phyloP scores from a whole-genome alignment of 345 rosid genomes.

The Lepidium didymum region DNA sequence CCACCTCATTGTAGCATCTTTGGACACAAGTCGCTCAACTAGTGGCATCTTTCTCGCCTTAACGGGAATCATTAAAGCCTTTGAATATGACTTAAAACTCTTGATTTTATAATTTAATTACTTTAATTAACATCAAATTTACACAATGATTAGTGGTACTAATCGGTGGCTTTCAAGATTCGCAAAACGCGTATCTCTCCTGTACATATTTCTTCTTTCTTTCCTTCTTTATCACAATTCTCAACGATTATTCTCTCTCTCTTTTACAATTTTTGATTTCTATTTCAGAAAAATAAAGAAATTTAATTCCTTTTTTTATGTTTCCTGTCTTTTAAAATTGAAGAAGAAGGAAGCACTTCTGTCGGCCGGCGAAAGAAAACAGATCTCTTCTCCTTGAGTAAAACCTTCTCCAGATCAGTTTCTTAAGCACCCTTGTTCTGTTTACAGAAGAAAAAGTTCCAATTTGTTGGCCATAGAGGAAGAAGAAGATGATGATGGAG shows the following conservation, averaged over 20 bases:
- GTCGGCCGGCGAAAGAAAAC: constrained; percentile 22
- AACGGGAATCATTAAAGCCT: constrained; percentile 3
- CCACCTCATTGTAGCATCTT: constrained; percentile 23
- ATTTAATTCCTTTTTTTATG: background rate
- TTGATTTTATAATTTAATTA: background rate
- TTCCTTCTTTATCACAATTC: background rate
- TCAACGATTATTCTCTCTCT: background rate
- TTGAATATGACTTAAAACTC: background rate
- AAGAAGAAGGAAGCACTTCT: constrained; percentile 9
- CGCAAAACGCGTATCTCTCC: constrained; percentile 17
- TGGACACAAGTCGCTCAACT: constrained; percentile 24
- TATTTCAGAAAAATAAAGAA: background rate
- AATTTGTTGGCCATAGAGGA: background rate
- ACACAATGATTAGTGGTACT: constrained; percentile 3
- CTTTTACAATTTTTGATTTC: background rate
- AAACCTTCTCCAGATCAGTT: constrained; percentile 20
- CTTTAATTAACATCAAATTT: background rate
- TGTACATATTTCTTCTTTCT: constrained; percentile 1
- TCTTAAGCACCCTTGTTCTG: constrained; percentile 1
- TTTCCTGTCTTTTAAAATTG: background rate
- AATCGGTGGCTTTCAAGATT: constrained; percentile 19
- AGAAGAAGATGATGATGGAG: constrained; percentile 39
- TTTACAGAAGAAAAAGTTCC: background rate
- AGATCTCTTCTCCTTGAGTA: constrained; percentile 16
- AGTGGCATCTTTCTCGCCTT: constrained; percentile 13